phyloP scores from a whole-genome alignment of 306 rosid genomes.

The Lotus japonicus region DNA sequence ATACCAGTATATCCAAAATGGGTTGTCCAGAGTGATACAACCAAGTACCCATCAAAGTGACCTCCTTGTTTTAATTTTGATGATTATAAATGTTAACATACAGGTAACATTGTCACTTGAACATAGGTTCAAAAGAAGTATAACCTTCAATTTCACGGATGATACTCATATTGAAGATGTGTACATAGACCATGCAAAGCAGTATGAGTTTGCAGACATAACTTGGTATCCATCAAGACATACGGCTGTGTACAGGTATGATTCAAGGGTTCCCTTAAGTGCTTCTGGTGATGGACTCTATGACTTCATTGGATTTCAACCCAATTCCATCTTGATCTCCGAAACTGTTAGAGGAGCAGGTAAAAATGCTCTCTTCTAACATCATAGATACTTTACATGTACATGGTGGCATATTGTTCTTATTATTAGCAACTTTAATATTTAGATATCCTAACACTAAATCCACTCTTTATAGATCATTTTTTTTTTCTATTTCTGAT shows the following conservation, averaged over 20 bases:
- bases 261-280: slow-evolving; percentile 45
- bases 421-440: no score
- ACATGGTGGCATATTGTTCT: no score
- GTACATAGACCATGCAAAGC: slow-evolving; percentile 45
- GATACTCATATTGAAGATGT: slow-evolving; percentile 41
- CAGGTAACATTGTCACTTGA: slow-evolving; percentile 64
- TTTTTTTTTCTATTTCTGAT: no score
- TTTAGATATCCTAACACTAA: no score
- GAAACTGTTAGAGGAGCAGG: slow-evolving; percentile 51
- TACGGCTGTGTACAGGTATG: slow-evolving; percentile 59
- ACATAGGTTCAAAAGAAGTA: slow-evolving; percentile 61
- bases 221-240: slow-evolving; percentile 71
- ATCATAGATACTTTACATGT: no score
- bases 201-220: slow-evolving; percentile 63
- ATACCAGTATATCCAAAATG: no score
- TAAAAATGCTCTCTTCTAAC: not conserved
- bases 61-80: no score
- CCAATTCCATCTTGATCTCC: slow-evolving; percentile 40
- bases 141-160: slow-evolving; percentile 40
- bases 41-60: no score
- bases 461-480: no score
- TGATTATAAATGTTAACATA: no score
- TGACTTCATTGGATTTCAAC: slow-evolving; percentile 72
- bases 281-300: slow-evolving; percentile 41
- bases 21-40: no score